These are phyloP conservation scores for Carallia pectinifolia DNA, from an alignment of 345 rosid genomes.

Conservation along the genomic window DNA sequence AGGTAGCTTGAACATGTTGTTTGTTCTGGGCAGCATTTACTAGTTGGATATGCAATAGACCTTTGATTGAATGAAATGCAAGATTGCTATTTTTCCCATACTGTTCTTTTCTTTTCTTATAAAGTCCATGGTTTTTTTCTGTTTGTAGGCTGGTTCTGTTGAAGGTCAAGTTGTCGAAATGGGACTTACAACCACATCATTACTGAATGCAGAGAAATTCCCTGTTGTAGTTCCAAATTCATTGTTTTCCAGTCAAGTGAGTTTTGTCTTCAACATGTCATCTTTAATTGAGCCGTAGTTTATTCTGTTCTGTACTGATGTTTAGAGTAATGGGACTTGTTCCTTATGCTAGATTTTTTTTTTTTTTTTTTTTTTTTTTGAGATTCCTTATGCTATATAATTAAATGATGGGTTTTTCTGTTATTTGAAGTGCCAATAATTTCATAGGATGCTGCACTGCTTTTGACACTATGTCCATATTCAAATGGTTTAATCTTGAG, in stretches of 20 bases:
- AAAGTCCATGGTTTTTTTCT: background rate
- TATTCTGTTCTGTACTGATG: too few relatives aligned
- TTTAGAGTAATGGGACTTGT: too few relatives aligned
- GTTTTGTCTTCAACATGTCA: background rate
- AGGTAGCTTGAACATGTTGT: conserved; percentile 47
- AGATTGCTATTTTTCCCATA: background rate
- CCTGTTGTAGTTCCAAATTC: conserved; percentile 91
- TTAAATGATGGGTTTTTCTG: too few relatives aligned
- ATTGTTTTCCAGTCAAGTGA: conserved; percentile 92
- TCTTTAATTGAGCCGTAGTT: too few relatives aligned
- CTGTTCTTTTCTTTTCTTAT: conserved; percentile 1
- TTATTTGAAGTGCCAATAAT: too few relatives aligned
- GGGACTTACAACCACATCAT: conserved; percentile 81
- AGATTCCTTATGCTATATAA: too few relatives aligned
- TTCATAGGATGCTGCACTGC: too few relatives aligned
- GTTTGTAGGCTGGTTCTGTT: conserved; percentile 73
- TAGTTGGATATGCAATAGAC: too few relatives aligned
- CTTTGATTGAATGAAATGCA: background rate
- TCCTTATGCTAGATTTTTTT: too few relatives aligned
- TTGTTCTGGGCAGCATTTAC: background rate
- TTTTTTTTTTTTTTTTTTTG: too few relatives aligned
- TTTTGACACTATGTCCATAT: too few relatives aligned
- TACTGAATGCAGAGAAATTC: conserved; percentile 75
- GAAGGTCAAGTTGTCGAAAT: conserved; percentile 95
- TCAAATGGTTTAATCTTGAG: too few relatives aligned